These are phyloP conservation scores for Boletus subparvulus DNA, from an alignment of 768 basidiomycete genomes.

Conservation along the genomic window DNA sequence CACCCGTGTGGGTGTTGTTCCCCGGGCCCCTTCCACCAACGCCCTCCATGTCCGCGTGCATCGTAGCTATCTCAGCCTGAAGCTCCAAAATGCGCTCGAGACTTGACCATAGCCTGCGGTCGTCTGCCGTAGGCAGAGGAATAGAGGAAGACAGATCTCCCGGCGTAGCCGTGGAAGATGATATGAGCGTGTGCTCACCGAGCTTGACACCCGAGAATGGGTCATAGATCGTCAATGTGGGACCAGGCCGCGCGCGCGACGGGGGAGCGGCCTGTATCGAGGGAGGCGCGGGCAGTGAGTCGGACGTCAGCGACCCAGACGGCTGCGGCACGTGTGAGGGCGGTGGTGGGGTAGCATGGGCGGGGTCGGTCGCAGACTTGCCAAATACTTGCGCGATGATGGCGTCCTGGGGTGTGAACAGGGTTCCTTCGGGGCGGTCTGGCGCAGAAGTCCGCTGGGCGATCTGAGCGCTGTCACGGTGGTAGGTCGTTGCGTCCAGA, in stretches of 20 bases:
- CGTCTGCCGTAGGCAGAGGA: slow-evolving; percentile 24
- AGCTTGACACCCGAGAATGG: slow-evolving; percentile 34
- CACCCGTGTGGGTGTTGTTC: slow-evolving; percentile 1
- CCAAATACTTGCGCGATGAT: slow-evolving; percentile 47
- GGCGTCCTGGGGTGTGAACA: slow-evolving; percentile 61
- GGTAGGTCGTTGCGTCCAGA: slow-evolving; percentile 3
- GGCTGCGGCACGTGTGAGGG: slow-evolving; percentile 9
- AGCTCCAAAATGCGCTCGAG: slow-evolving; percentile 68
- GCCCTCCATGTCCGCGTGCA: slow-evolving; percentile 77
- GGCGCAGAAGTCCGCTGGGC: neutral
- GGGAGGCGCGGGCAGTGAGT: slow-evolving; percentile 11
- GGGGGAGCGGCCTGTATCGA: slow-evolving; percentile 6
- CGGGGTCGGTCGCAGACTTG: slow-evolving; percentile 5
- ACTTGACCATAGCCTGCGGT: slow-evolving; percentile 64
- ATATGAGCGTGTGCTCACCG: slow-evolving; percentile 15
- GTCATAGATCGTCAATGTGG: slow-evolving; percentile 29
- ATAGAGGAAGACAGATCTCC: slow-evolving; percentile 2
- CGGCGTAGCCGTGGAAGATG: slow-evolving; percentile 5
- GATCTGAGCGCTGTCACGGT: neutral
- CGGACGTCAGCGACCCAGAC: slow-evolving; percentile 14
- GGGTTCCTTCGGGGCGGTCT: neutral
- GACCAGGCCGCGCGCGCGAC: neutral
- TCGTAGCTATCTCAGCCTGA: slow-evolving; percentile 67
- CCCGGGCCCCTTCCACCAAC: slow-evolving; percentile 30
- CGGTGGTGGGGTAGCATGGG: neutral